Percentiles rank a stretch among this genome's conserved stretches.
These are phyloP conservation scores for Cyamopsis tetragonoloba DNA, from an alignment of 306 rosid species.

Conservation along the genomic window DNA sequence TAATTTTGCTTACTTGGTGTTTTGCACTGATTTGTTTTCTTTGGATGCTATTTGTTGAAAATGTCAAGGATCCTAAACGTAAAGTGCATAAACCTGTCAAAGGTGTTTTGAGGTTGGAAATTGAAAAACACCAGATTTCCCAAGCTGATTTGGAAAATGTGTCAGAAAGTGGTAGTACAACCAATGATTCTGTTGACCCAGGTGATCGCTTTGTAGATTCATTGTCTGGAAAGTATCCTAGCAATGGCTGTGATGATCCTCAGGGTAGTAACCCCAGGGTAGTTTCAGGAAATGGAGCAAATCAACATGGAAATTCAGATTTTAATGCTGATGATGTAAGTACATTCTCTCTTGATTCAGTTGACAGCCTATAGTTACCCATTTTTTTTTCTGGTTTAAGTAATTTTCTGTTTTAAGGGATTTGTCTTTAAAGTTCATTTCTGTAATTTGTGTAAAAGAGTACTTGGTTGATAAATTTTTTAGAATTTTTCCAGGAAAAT, in stretches of 20 bases:
- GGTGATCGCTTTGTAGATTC: slow-evolving; percentile 62
- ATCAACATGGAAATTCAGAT: slow-evolving; percentile 54
- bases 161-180: slow-evolving; percentile 85
- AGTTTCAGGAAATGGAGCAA: slow-evolving; percentile 62
- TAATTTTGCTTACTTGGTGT: background rate
- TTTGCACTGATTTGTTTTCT: slow-evolving; percentile 16
- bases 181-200: slow-evolving; percentile 76
- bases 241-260: slow-evolving; percentile 75
- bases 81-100: slow-evolving; percentile 95
- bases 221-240: slow-evolving; percentile 56
- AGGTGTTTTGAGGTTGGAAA: slow-evolving; percentile 87
- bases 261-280: slow-evolving; percentile 72
- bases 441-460: background rate
- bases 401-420: background rate
- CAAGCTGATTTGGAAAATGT: slow-evolving; percentile 73
- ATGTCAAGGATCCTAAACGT: slow-evolving; percentile 82
- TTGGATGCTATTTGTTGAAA: slow-evolving; percentile 14
- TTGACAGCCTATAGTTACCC: background rate
- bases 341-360: background rate
- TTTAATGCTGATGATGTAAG: slow-evolving; percentile 74
- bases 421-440: slow-evolving; percentile 6
- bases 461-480: slow-evolving; percentile 14
- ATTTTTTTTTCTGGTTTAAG: background rate
- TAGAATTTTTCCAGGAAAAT: background rate
- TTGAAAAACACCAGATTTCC: slow-evolving; percentile 86